Evolutionary conservation across 306 rosid genomes (phyloP), one percentile per base, ranked within the genome.

Genomic region (Rosa chinensis): DNA sequence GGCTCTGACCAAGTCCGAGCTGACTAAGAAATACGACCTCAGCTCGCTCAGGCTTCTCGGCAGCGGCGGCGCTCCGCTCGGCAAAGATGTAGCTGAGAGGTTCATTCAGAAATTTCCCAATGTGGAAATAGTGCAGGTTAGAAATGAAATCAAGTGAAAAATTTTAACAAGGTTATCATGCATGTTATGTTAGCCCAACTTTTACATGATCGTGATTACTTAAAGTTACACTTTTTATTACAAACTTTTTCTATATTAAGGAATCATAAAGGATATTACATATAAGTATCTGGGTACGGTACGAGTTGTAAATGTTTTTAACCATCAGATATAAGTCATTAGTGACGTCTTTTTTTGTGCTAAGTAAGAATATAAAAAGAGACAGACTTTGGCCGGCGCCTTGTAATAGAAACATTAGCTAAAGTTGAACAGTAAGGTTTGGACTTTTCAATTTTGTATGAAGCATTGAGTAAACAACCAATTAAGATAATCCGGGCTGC

Each of bases 51-150:
- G 28, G 21, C 0, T 74, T 9, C 66, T 94, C 2, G 89, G 90
- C 2, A 76, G 84, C 70, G 95, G 97, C 61, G 99, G 97, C 18
- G 97, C 99, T 3, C 97, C 99, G 55, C 93, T 94, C 5, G 90
- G 92, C 0, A 85, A 85, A 76, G 92, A 89, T 79, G 85, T 85
- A 6, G 81, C 84, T 2, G 87, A 79, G 52, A 86, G 35, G 28
- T 92, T 94, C 88, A 8, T 12, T 3, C 81, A 72, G 25, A 88
- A 58, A 76, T 89, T 91, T 70, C 93, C 99, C 35, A 9, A 82
- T 21, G 89, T 88, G 13, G 92, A 81, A 70, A 79, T 94, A 71
- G 53, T 48, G 18, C 92, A 92, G 93, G 94, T 89, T 17, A 59
- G 79, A 14, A 14, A 37, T 12, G 8, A 7, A 37, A 12, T 1